These are phyloP conservation scores for Vigna radiata DNA, from an alignment of 306 rosid genomes.

Conservation along the genomic window DNA sequence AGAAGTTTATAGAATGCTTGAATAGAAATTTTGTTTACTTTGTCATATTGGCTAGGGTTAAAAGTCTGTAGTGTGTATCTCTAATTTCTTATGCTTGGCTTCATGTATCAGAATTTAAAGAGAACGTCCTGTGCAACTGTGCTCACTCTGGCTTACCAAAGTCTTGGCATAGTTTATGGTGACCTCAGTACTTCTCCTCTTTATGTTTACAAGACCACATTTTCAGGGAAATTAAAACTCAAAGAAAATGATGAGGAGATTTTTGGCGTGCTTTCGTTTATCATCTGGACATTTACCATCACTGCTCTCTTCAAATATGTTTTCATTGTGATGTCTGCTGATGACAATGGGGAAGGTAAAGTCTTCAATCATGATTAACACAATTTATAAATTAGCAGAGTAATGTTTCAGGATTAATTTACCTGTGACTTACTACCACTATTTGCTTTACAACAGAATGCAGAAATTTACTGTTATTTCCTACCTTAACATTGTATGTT, in stretches of 20 bases:
- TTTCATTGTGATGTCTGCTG: slow-evolving; percentile 75
- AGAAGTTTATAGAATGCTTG: slow-evolving; percentile 14
- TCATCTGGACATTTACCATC: slow-evolving; percentile 83
- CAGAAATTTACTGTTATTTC: no score
- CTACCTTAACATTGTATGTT: background rate
- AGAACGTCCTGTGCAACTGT: slow-evolving; percentile 58
- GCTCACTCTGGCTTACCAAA: slow-evolving; percentile 77
- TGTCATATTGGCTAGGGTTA: background rate
- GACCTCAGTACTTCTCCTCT: slow-evolving; percentile 89
- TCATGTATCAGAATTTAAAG: slow-evolving; percentile 63
- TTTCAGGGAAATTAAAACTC: slow-evolving; percentile 76
- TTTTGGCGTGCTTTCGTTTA: slow-evolving; percentile 78
- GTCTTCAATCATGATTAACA: slow-evolving; percentile 11
- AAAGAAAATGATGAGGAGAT: slow-evolving; percentile 79
- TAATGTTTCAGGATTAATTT: slow-evolving; percentile 4
- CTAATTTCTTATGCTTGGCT: slow-evolving; percentile 23
- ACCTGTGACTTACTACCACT: background rate
- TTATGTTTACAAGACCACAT: slow-evolving; percentile 82
- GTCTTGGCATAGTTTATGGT: slow-evolving; percentile 89
- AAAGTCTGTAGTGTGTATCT: slow-evolving; percentile 11
- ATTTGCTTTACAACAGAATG: background rate
- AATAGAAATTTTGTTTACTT: background rate
- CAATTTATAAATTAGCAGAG: slow-evolving; percentile 10
- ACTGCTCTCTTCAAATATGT: slow-evolving; percentile 82
- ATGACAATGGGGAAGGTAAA: slow-evolving; percentile 89